Conservation (phyloP, 2,329 filamentous ascomycete species). For the Bipolaris victoriae region DNA sequence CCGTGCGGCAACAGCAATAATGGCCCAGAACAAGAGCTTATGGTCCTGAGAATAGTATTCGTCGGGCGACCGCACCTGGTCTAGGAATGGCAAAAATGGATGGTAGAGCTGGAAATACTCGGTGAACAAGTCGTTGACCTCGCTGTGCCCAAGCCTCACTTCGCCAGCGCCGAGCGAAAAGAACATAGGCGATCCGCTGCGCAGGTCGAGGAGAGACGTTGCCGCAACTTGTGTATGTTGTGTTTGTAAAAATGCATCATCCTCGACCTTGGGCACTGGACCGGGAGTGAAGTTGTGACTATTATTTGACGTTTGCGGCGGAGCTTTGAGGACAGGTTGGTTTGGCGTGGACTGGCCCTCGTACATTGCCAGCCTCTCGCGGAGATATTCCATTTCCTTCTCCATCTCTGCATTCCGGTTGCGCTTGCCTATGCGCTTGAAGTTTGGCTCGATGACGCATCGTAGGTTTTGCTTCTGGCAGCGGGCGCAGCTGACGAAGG, state of each 20-base stretch:
- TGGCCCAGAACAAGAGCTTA: slow-evolving; percentile 83
- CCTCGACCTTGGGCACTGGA: slow-evolving; percentile 35
- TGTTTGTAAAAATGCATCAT: slow-evolving; percentile 45
- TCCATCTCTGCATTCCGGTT: slow-evolving; percentile 87
- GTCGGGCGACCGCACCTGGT: slow-evolving; percentile 67
- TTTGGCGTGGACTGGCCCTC: slow-evolving; percentile 57
- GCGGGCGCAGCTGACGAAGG: slow-evolving; percentile 76
- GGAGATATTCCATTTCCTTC: slow-evolving; percentile 71
- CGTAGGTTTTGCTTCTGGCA: slow-evolving; percentile 80
- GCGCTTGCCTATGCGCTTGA: slow-evolving; percentile 82
- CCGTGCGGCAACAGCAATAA: slow-evolving; percentile 75
- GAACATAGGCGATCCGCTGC: slow-evolving; percentile 59
- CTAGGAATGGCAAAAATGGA: slow-evolving; percentile 77
- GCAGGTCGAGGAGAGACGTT: slow-evolving; percentile 50
- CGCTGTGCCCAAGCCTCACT: slow-evolving; percentile 51
- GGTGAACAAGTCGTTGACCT: slow-evolving; percentile 65
- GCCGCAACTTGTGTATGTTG: slow-evolving; percentile 49
- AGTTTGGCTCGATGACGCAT: slow-evolving; percentile 87
- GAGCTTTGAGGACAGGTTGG: slow-evolving; percentile 37
- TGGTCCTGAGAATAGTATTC: slow-evolving; percentile 78
- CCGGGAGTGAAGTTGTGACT: slow-evolving; percentile 30
- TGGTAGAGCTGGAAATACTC: slow-evolving; percentile 80
- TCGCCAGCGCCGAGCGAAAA: slow-evolving; percentile 63
- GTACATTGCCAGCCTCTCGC: slow-evolving; percentile 65
- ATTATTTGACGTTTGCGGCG: slow-evolving; percentile 29